Evolutionary conservation across 192 early-diverging fungal genomes (phyloP).

Genomic region (Physocladia obscura): DNA sequence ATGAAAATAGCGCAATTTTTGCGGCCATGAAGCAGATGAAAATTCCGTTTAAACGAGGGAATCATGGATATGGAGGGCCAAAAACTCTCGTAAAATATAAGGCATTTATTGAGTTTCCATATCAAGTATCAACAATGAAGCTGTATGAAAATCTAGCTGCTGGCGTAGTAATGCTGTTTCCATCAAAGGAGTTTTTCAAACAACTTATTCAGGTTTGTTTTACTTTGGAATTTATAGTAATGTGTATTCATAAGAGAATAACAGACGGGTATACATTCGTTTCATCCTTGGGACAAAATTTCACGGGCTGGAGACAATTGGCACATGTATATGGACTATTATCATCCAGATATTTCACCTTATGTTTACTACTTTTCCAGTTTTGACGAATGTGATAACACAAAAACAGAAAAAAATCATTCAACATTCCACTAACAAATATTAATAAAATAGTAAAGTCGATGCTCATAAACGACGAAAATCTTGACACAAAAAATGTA

Average conservation of each 20-base stretch:
- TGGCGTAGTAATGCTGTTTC: slow-evolving; percentile 26
- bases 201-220: slow-evolving; percentile 3
- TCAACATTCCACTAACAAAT: background rate
- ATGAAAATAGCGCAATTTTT: background rate
- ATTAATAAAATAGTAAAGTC: background rate
- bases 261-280: background rate
- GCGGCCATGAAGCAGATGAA: background rate
- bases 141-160: slow-evolving; percentile 27
- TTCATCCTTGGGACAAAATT: slow-evolving; percentile 14
- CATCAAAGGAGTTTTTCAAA: slow-evolving; percentile 19
- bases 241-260: background rate
- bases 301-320: slow-evolving; percentile 15
- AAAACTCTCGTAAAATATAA: slow-evolving; percentile 18
- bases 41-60: slow-evolving; percentile 7
- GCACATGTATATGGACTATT: slow-evolving; percentile 22
- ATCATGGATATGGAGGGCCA: slow-evolving; percentile 19
- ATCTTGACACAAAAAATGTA: slow-evolving; percentile 13
- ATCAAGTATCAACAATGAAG: slow-evolving; percentile 27
- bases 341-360: slow-evolving; percentile 15
- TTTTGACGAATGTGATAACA: background rate
- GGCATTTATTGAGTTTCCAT: slow-evolving; percentile 25
- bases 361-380: slow-evolving; percentile 27
- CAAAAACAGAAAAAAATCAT: background rate
- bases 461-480: background rate
- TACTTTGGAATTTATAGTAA: background rate